phyloP scores from a whole-genome alignment of 768 basidiomycete genomes.

The Psilocybe sp. region DNA sequence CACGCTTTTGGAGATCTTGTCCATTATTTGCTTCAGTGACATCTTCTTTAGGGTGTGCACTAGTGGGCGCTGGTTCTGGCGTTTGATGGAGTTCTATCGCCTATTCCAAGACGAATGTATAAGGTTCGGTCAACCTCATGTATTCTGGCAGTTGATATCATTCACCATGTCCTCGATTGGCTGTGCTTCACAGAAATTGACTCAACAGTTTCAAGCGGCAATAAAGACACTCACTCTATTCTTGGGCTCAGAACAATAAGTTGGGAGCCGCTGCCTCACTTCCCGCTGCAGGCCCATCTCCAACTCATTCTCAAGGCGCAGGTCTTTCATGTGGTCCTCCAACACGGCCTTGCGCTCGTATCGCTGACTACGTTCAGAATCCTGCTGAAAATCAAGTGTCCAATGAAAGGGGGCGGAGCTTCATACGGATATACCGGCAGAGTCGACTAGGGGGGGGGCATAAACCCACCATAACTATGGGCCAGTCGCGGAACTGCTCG shows the following conservation, averaged over 20 bases:
- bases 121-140: conserved; percentile 38
- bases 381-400: conserved; percentile 62
- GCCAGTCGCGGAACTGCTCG: conserved; percentile 48
- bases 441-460: conserved; percentile 62
- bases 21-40: conserved; percentile 45
- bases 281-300: conserved; percentile 25
- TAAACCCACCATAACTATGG: conserved; percentile 70
- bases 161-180: conserved; percentile 30
- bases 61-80: conserved; percentile 57
- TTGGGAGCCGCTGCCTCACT: background rate
- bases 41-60: conserved; percentile 55
- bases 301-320: conserved; percentile 32
- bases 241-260: conserved; percentile 20
- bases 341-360: conserved; percentile 31
- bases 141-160: conserved; percentile 30
- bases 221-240: conserved; percentile 40
- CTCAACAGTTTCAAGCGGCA: background rate
- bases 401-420: conserved; percentile 69
- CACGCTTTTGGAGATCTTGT: conserved; percentile 48
- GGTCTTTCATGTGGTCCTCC: conserved; percentile 24
- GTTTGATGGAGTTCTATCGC: conserved; percentile 45
- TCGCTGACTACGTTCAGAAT: conserved; percentile 37
- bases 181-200: conserved; percentile 23
- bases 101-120: conserved; percentile 44
- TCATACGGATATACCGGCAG: conserved; percentile 78